Conservation (phyloP, 352 stramenopile species). For the Pelagophyceae sp. region DNA sequence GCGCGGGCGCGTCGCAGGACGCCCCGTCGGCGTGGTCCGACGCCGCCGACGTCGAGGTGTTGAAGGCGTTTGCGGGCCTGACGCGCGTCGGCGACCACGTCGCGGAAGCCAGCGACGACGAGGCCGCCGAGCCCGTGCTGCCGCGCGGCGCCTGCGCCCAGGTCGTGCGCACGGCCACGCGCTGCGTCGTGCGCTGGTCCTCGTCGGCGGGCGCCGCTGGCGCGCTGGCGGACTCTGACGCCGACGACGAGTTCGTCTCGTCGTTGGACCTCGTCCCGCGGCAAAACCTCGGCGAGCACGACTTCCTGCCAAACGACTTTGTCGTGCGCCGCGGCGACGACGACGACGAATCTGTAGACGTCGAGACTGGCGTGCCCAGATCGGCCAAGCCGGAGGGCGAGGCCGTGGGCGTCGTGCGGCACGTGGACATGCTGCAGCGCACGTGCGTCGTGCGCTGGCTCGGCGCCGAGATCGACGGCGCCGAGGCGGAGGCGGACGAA, state of each 20-base stretch:
- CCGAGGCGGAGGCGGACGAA: neutral
- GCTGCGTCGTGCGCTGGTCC: slow-evolving; percentile 2
- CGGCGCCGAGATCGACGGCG: neutral
- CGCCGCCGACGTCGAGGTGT: neutral
- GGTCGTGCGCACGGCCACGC: neutral
- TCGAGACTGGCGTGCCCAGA: neutral
- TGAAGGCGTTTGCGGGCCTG: slow-evolving; percentile 1
- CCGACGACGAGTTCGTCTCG: neutral
- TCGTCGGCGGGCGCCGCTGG: no score
- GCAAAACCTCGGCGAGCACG: slow-evolving; percentile 17
- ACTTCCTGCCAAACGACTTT: slow-evolving; percentile 17
- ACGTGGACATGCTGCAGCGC: neutral
- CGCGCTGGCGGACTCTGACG: neutral
- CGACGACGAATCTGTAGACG: neutral
- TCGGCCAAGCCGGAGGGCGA: neutral
- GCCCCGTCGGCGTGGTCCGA: slow-evolving; percentile 3
- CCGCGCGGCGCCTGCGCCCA: neutral
- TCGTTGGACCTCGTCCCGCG: slow-evolving; percentile 8
- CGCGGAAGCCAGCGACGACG: neutral
- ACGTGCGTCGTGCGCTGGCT: slow-evolving; percentile 7
- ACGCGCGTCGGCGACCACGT: slow-evolving; percentile 16
- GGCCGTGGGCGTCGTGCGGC: neutral
- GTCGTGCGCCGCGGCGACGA: neutral
- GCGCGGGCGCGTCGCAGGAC: neutral
- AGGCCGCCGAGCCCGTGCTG: neutral